Evolutionary conservation across 1,284 basidiomycete genomes (phyloP), one percentile per base, ranked within the genome.

Genomic region (Tylopilus sp.): DNA sequence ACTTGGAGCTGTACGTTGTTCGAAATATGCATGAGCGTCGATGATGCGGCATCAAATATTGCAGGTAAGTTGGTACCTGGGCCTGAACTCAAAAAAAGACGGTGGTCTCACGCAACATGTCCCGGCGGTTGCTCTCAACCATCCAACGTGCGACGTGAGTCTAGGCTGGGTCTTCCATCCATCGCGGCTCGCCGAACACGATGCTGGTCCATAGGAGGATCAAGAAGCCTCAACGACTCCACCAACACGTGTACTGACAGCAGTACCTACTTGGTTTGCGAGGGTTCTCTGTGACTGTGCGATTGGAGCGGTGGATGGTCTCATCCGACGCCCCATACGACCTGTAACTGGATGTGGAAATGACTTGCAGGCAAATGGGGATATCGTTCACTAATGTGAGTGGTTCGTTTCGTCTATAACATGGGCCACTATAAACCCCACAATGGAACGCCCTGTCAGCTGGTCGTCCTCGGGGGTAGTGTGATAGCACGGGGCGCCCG

Each of bases 381-480:
- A 47, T 43, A 29, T 29, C 24, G 20, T 41, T 3, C 3, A 18
- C 29, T 10, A 40, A 26, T 8, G 31, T 42, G 39, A 42, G 45
- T 38, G 29, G n/a, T 28, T 41, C 35, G 18, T 34, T 20, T 34
- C 38, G 21, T 12, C 24, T 26, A 11, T 41, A 24, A 24, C 21
- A 24, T 24, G 30, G 39, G 17, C 46, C 24, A 35, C 46, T 10
- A 35, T 29, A 29, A 44, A 12, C 38, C 46, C 46, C 46, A 46
- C 30, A 35, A 20, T 24, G 33, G 37, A 26, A 11, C 17, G n/a
- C 12, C 21, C 18, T 8, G 10, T 48, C 46, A 35, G 46, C 46
- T 43, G 21, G 37, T 40, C 46, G 20, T 24, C 39, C 39, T 48
- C 46, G 46, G 46, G 17, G 31, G 39, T 42, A 48, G 38, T 36